Evolutionary conservation across 2,329 filamentous ascomycete genomes (phyloP), one percentile per base, ranked within the genome.

Genomic region (Graphilbum sp.): DNA sequence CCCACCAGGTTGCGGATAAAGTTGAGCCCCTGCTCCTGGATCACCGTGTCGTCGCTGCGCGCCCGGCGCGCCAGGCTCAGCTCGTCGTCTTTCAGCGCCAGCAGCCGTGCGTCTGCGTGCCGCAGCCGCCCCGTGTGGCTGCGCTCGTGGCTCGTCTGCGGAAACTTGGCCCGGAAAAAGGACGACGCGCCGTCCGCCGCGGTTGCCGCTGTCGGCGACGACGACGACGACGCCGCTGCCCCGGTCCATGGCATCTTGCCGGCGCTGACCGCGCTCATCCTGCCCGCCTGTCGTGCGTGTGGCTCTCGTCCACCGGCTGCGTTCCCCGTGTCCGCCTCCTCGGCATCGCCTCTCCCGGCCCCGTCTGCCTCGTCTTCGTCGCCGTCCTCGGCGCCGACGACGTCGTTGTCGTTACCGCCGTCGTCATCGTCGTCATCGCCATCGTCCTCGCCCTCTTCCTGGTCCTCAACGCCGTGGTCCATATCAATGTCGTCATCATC

Each of bases 11-110:
- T 98, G 39, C 88, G 73, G 44, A 98, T 74, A 48, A 96, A 79
- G 49, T 92, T 80, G 16, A 96, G 70, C 0, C 79, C 83, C 57
- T 96, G 87, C 53, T 94, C 85, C 57, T 96, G 88, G 21, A 95
- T 81, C 2, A 78, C 77, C 29, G 87, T 66, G 46, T 92, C 83
- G 46, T 94, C 81, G 46, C 76, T 76, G 37, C 79, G 72, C 16
- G 78, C 74, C 51, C 77, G 77, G 23, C 75, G 68, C 19, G 67
- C 64, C 18, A 76, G 71, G 44, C 81, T 79, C 34, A 77, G 60
- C 51, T 90, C 83, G 13, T 69, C 64, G 37, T 82, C 77, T 41
- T 75, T 68, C 12, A 77, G 56, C 6, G 56, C 54, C 16, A 60
- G 55, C 29, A 77, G 57, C 43, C 60, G 64, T 38, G 59, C 54